These are phyloP conservation scores for Venustampulla echinocandica DNA, from an alignment of 495 filamentous ascomycete species.

Conservation along the genomic window DNA sequence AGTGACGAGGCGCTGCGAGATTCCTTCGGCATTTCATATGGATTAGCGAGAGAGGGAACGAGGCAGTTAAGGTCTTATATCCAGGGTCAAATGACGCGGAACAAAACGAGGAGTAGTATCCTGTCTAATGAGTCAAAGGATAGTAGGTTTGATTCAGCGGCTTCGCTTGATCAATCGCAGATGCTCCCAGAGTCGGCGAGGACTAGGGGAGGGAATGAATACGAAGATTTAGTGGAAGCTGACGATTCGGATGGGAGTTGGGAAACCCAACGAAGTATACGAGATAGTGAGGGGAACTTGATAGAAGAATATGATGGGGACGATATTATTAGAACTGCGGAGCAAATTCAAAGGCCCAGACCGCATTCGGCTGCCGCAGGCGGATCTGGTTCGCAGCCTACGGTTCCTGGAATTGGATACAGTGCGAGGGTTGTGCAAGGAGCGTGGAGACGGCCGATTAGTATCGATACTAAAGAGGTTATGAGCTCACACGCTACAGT, in stretches of 20 bases:
- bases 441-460: constrained; percentile 8
- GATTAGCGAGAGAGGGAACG: constrained; percentile 15
- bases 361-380: too few species aligned
- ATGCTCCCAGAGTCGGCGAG: background rate
- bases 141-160: constrained; percentile 16
- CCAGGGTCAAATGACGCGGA: constrained; percentile 4
- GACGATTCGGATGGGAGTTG: constrained; percentile 13
- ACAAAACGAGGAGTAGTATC: constrained; percentile 7
- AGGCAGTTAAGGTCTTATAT: constrained; percentile 15
- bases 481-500: too few species aligned
- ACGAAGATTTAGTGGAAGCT: constrained; percentile 7
- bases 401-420: too few species aligned
- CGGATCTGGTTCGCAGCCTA: too few species aligned
- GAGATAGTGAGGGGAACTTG: constrained; percentile 6
- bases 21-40: constrained; percentile 11
- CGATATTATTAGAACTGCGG: background rate
- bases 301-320: background rate
- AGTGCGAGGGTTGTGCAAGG: constrained; percentile 5
- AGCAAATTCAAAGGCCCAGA: too few species aligned
- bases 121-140: constrained; percentile 9
- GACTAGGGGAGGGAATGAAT: background rate
- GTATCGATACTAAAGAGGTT: constrained; percentile 6
- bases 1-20: constrained; percentile 2
- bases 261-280: constrained; percentile 9
- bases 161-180: constrained; percentile 3